phyloP scores from a whole-genome alignment of 805 yeast species.

The Saturnispora zaruensis region DNA sequence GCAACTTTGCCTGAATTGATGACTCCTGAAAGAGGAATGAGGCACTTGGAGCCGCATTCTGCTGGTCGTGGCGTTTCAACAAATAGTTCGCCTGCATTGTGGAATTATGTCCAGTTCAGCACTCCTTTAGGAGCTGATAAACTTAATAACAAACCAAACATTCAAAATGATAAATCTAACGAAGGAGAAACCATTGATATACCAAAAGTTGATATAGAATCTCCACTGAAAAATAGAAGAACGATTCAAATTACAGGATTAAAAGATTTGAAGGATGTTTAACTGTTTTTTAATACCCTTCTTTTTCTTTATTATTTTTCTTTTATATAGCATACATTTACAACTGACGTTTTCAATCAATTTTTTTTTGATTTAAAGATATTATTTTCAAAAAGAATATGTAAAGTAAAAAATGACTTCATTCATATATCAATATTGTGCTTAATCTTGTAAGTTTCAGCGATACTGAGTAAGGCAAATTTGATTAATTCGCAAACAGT shows the following conservation, averaged over 20 bases:
- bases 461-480: constrained; percentile 13
- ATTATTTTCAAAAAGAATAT: neutral
- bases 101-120: constrained; percentile 82
- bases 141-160: neutral
- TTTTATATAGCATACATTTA: constrained; percentile 1
- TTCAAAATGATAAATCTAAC: neutral
- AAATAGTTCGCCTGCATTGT: constrained; percentile 77
- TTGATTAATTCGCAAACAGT: constrained; percentile 14
- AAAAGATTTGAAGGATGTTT: constrained; percentile 40
- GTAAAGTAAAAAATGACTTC: neutral
- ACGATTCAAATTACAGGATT: constrained; percentile 18
- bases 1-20: constrained; percentile 49
- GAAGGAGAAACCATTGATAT: constrained; percentile 1
- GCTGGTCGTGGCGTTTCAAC: constrained; percentile 35
- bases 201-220: constrained; percentile 22
- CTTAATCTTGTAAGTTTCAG: neutral
- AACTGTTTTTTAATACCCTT: constrained; percentile 37
- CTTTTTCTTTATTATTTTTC: neutral
- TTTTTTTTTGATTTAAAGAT: neutral
- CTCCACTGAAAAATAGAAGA: constrained; percentile 24
- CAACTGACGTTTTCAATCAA: neutral
- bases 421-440: neutral
- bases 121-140: constrained; percentile 26
- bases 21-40: constrained; percentile 51
- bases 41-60: constrained; percentile 23